Evolutionary conservation across 1,284 basidiomycete genomes (phyloP).

Genomic region (Gymnopus androsaceus): DNA sequence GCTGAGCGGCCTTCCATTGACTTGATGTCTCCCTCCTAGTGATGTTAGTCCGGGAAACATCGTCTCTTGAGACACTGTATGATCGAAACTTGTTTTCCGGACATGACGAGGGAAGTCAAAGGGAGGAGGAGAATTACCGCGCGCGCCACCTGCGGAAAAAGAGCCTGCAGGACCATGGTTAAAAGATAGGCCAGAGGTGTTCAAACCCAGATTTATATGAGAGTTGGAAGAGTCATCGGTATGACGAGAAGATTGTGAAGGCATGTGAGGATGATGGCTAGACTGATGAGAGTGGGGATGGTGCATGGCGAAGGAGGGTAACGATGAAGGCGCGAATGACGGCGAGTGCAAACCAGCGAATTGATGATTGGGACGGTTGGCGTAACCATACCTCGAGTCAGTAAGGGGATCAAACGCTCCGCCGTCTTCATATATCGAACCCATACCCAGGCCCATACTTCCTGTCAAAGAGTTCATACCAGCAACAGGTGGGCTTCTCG

Average conservation of each 20-base stretch:
- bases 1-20: slow-evolving; percentile 71
- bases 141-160: slow-evolving; percentile 19
- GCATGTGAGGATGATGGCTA: slow-evolving; percentile 32
- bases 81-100: slow-evolving; percentile 91
- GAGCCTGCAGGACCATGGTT: slow-evolving; percentile 41
- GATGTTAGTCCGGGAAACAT: slow-evolving; percentile 44
- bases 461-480: slow-evolving; percentile 3
- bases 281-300: slow-evolving; percentile 39
- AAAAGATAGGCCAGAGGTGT: slow-evolving; percentile 39
- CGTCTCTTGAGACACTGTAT: slow-evolving; percentile 74
- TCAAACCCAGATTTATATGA: slow-evolving; percentile 27
- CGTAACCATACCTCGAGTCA: slow-evolving; percentile 21
- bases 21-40: slow-evolving; percentile 70
- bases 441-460: slow-evolving; percentile 4
- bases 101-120: slow-evolving; percentile 75
- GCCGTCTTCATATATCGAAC: slow-evolving; percentile 61
- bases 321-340: slow-evolving; percentile 64
- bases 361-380: slow-evolving; percentile 22
- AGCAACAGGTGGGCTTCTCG: slow-evolving; percentile 43
- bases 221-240: not conserved
- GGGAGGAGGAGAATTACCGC: slow-evolving; percentile 25
- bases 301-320: slow-evolving; percentile 51
- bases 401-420: slow-evolving; percentile 19
- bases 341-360: slow-evolving; percentile 50
- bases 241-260: slow-evolving; percentile 37